Base-by-base conservation (phyloP, 495 filamentous ascomycete species). In the Penicillium coprophilum region DNA sequence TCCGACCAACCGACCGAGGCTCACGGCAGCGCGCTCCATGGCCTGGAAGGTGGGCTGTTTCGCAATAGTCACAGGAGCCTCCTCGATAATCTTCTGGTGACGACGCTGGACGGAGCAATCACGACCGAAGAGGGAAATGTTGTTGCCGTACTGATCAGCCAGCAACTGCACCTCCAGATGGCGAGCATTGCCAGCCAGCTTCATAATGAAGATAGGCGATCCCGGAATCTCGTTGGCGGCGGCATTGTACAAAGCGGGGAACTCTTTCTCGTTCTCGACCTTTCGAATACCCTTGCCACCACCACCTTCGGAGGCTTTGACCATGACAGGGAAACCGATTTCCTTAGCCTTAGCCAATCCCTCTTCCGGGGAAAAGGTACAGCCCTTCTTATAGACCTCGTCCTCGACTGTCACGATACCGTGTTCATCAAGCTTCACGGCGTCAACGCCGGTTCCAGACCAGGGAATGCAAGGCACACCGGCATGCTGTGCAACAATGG, bases 11-110 rank as follows among this genome's bases (percentile, higher is more conserved):
- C 82, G 87, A 58, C 94, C 94, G 24, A 99, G 82, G 56, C 93
- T 89, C 28, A 99, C 95, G 21, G 94, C 94, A 40, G 94, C 94
- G 61, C 91, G 88, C 77, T 97, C 94, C 94, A 99, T 99, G 21
- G 86, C 86, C 66, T 87, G 85, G 83, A 99, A 99, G 49, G 94
- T 97, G 39, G 76, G 71, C 23, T 84, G 82, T 66, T 89, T 94
- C 23, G 94, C 94, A 51, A 99, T 93, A 10, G 94, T 99, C 31
- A 97, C 94, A 12, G 94, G 94, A 6, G 94, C 94, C 74, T 99
- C 94, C 74, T 99, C 94, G 61, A 99, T 99, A 72, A 99, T 99
- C 80, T 99, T 99, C 76, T 99, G 94, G 77, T 99, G 94, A 76
- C 94, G 83, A 74, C 94, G 87, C 77, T 99, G 94, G 2, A 99